Base-by-base conservation (phyloP, 129 eudicot genomes). In the Escallonia rubra region DNA sequence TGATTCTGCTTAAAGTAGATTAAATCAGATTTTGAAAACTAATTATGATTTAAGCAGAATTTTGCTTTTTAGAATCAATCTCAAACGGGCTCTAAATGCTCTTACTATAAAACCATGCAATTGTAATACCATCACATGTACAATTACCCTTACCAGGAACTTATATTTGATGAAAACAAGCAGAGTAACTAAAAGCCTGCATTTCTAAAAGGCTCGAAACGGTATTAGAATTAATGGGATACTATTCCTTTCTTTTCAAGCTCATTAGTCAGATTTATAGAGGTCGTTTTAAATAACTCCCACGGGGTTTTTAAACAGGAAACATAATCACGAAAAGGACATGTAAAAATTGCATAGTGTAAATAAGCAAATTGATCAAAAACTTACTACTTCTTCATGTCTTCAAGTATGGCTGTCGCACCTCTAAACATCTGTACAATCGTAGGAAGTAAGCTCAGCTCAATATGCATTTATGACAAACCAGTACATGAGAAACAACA, bases 341-440 rank as follows among this genome's bases (percentile, higher is more conserved):
- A 60, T 10, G 58, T 43, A 59, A 39, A 57, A 40, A 54, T 46
- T 42, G 13, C n/a, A 13, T 5, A 39, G 44, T 2, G 55, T 38
- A 64, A 11, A 43, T 51, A 45, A n/a, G 12, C 34, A 43, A 14
- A 72, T 41, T 13, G 65, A 47, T 41, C 56, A 51, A 62, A 54
- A 76, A 74, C 93, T 75, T 82, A 88, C 96, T 73, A 79, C 69
- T 80, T 89, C 82, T 86, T 89, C 72, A 93, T 47, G 83, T 93
- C 99, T 68, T 93, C 92, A 47, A 82, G 85, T 76, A 93, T 85
- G 66, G 92, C 90, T 41, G 90, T 71, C 57, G 96, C 99, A 12
- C 99, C 99, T 80, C 83, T 87, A 75, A 57, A 80, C 99, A 93
- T 93, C 98, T 92, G 80, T 12, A 82, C 75, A 4, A 64, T 42